phyloP scores from a whole-genome alignment of 1,139 yeast genomes.

The Diutina siamensis region DNA sequence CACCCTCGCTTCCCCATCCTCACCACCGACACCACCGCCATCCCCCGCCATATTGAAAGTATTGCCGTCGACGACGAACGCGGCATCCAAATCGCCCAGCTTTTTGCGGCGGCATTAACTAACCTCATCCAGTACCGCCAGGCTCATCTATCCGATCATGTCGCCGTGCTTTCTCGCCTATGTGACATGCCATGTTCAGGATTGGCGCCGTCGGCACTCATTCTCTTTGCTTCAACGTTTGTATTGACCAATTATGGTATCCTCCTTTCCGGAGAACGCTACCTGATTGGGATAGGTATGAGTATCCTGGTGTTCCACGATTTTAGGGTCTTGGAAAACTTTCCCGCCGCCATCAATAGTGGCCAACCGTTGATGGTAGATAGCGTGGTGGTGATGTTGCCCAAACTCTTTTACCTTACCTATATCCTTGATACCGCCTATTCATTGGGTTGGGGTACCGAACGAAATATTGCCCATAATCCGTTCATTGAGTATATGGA shows the following conservation, averaged over 20 bases:
- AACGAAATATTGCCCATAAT: conserved; percentile 17
- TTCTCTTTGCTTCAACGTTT: conserved; percentile 34
- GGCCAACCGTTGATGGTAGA: conserved; percentile 23
- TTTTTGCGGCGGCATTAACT: conserved; percentile 41
- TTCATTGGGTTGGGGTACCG: conserved; percentile 47
- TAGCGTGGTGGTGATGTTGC: conserved; percentile 20
- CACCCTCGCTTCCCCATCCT: conserved; percentile 49
- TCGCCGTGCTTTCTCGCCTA: conserved; percentile 35
- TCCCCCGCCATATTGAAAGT: conserved; percentile 15
- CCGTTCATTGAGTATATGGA: conserved; percentile 13
- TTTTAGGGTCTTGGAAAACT: conserved; percentile 35
- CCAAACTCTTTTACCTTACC: conserved; percentile 38
- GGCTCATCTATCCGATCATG: conserved; percentile 26
- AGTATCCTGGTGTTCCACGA: conserved; percentile 49
- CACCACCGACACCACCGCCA: conserved; percentile 33
- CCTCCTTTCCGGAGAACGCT: conserved; percentile 45
- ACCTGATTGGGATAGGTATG: conserved; percentile 42
- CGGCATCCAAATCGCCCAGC: conserved; percentile 29
- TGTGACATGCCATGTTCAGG: conserved; percentile 12
- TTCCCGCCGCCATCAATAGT: conserved; percentile 11
- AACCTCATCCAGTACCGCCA: conserved; percentile 31
- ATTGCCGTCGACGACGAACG: conserved; percentile 20
- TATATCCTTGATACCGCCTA: conserved; percentile 44
- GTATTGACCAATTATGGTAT: conserved; percentile 44
- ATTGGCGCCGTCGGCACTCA: conserved; percentile 21